These are phyloP conservation scores for Straminergon stramineum DNA, from an alignment of 225 moss, liverwort and hornwort species.

Conservation along the genomic window DNA sequence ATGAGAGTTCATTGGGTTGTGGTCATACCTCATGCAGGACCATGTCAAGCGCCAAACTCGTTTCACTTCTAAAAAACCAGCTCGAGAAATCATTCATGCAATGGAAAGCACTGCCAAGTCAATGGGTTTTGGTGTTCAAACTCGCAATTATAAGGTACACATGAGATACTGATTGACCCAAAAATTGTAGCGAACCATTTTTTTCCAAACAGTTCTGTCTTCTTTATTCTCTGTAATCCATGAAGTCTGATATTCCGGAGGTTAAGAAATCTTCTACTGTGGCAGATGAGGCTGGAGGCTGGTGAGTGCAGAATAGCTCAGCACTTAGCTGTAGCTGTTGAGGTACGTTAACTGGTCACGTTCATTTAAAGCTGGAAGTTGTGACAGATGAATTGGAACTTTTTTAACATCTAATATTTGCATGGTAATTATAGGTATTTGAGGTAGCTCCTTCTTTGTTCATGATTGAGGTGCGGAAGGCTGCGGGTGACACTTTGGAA, in stretches of 20 bases:
- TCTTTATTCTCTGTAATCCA: not conserved
- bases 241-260: not conserved
- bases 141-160: conserved; percentile 77
- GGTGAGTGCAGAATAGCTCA: conserved; percentile 44
- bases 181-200: not conserved
- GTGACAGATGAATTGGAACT: not conserved
- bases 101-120: conserved; percentile 62
- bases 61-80: conserved; percentile 88
- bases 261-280: not conserved
- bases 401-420: not conserved
- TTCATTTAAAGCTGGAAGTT: not conserved
- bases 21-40: conserved; percentile 46
- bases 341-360: conserved; percentile 30
- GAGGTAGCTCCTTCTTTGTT: conserved; percentile 91
- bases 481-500: conserved; percentile 87
- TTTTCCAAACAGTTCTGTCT: not conserved
- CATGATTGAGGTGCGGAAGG: conserved; percentile 99
- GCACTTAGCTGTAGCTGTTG: conserved; percentile 80
- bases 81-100: conserved; percentile 62
- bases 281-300: conserved; percentile 92
- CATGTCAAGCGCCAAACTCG: conserved; percentile 97
- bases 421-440: conserved; percentile 51
- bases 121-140: conserved; percentile 56
- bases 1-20: not conserved
- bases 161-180: not conserved